These are phyloP conservation scores for Leptodermis oblonga DNA, from an alignment of 257 asterid species.

Conservation along the genomic window DNA sequence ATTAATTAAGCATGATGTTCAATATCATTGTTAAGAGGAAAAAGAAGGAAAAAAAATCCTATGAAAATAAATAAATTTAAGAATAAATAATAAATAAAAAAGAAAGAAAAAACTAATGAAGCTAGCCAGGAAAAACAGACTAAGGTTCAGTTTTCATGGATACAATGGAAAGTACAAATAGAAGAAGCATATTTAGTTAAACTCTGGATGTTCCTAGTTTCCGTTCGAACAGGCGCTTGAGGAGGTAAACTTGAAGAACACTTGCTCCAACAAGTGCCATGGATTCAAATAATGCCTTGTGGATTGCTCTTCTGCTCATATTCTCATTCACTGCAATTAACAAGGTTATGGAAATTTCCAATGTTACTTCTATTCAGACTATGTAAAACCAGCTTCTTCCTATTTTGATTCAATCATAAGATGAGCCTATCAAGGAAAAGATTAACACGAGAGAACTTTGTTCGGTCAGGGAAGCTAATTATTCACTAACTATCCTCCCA, in stretches of 20 bases:
- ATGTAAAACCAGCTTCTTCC: neutral
- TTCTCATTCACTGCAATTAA: constrained; percentile 61
- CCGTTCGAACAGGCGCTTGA: constrained; percentile 68
- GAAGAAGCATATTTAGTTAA: constrained; percentile 21
- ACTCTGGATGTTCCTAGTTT: constrained; percentile 79
- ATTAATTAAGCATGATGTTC: too few relatives aligned
- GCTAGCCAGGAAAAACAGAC: neutral
- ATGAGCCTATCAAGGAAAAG: neutral
- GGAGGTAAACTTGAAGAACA: constrained; percentile 62
- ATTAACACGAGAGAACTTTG: too few relatives aligned
- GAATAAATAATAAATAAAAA: neutral
- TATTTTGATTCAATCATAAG: neutral
- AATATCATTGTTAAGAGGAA: too few relatives aligned
- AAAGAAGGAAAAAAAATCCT: too few relatives aligned
- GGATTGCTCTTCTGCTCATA: constrained; percentile 67
- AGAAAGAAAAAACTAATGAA: neutral
- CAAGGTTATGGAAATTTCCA: neutral
- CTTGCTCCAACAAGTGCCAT: constrained; percentile 58
- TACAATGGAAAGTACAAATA: neutral
- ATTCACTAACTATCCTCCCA: neutral
- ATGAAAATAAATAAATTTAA: too few relatives aligned
- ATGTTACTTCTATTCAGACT: neutral
- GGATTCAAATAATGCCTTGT: constrained; percentile 67
- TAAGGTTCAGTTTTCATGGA: neutral
- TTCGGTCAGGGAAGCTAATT: neutral